Percentiles rank a stretch among this genome's conserved stretches.
phyloP scores from a whole-genome alignment of 78 protist genomes.

The Tieghemostelium lacteum region DNA sequence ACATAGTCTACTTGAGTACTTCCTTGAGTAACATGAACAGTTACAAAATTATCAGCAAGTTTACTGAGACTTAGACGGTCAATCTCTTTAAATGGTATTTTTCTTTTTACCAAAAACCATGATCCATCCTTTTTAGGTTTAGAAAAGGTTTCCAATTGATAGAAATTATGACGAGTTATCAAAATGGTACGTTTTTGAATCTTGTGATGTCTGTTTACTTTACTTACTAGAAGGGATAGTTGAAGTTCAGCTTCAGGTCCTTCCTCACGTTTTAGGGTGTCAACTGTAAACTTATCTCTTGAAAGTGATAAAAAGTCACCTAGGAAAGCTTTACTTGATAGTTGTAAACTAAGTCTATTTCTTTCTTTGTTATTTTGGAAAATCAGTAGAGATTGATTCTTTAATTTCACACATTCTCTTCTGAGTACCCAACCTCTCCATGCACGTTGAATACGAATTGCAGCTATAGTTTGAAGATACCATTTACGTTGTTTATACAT shows the following conservation, averaged over 20 bases:
- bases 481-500: conserved; percentile 50
- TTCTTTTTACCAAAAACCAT: conserved; percentile 51
- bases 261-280: conserved; percentile 18
- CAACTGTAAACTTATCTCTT: not conserved
- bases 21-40: conserved; percentile 26
- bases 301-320: conserved; percentile 71
- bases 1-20: conserved; percentile 36
- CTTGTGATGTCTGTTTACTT: conserved; percentile 66
- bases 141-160: not conserved
- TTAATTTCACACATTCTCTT: conserved; percentile 55
- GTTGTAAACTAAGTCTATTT: conserved; percentile 27
- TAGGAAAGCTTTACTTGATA: conserved; percentile 19
- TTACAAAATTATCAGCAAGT: conserved; percentile 44
- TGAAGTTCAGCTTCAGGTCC: conserved; percentile 5
- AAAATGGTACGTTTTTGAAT: conserved; percentile 59
- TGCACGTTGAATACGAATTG: conserved; percentile 29
- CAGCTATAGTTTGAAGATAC: conserved; percentile 42
- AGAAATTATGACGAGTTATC: conserved; percentile 19
- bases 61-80: conserved; percentile 14
- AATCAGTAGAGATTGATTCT: conserved; percentile 44
- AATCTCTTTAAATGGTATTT: conserved; percentile 23
- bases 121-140: conserved; percentile 79
- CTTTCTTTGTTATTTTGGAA: conserved; percentile 71
- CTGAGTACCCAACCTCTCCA: conserved; percentile 42
- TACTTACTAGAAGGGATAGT: conserved; percentile 36